A percentile compares a stretch with the other conserved stretches of the same genome.
These are phyloP conservation scores for Cupressus sempervirens DNA, from an alignment of 75 land plant genomes.

Conservation along the genomic window DNA sequence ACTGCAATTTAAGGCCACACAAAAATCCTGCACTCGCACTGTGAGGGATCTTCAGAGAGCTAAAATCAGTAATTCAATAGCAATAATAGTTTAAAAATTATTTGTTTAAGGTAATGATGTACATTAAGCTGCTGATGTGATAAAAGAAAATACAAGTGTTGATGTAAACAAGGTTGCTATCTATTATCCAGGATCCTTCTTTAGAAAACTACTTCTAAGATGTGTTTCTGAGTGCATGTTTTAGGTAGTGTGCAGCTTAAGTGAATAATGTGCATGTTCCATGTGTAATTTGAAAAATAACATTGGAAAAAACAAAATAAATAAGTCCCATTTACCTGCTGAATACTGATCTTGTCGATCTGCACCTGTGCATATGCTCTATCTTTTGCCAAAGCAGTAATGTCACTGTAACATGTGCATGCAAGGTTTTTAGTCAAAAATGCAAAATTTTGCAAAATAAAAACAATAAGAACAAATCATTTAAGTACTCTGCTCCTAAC, in stretches of 20 bases:
- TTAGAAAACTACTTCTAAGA: neutral
- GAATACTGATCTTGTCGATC: slow-evolving; percentile 72
- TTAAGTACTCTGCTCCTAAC: neutral
- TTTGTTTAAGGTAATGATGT: neutral
- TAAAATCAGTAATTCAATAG: neutral
- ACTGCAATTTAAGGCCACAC: neutral
- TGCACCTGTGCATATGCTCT: slow-evolving; percentile 69
- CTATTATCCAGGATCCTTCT: neutral
- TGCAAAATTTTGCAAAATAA: neutral
- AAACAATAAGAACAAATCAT: neutral
- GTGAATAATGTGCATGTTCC: neutral
- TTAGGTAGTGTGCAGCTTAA: neutral
- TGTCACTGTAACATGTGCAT: slow-evolving; percentile 56
- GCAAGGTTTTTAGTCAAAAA: neutral
- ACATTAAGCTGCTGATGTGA: neutral
- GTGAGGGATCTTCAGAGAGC: neutral
- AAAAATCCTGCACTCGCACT: neutral
- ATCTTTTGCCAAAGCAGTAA: slow-evolving; percentile 94
- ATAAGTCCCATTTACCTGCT: slow-evolving; percentile 45
- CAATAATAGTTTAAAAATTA: neutral
- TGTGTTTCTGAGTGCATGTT: neutral
- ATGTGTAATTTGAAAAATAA: neutral
- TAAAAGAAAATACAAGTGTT: neutral
- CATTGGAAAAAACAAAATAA: neutral
- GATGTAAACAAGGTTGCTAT: neutral